Base-by-base conservation (phyloP, 768 basidiomycete genomes). In the Leccinum boreale region DNA sequence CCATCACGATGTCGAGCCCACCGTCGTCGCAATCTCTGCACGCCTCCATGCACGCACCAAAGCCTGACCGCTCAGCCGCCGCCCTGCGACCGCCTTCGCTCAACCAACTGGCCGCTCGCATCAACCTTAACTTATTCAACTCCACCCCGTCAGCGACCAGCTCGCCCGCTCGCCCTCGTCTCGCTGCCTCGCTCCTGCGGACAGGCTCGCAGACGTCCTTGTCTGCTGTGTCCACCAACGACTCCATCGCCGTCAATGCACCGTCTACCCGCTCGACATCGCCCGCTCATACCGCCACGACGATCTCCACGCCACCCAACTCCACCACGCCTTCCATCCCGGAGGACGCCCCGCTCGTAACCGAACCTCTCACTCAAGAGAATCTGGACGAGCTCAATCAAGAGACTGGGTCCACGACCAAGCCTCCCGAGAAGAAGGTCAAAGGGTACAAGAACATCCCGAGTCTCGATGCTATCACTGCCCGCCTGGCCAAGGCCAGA, bases 361-460 rank as follows among this genome's bases (percentile, higher is more conserved):
- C 26, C 64, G 75, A 53, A 79, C 77, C 82, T 5, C 75, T 90
- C 58, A 91, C 88, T 3, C 73, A 77, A 4, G 89, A 91, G 66
- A 83, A 78, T 52, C 77, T 91, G 33, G 83, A 86, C 57, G 79
- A 84, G 70, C 79, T 85, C 10, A 81, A 88, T 62, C 76, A 83
- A 61, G 85, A 86, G 70, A 81, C 75, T 1, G 56, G 66, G 11
- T 58, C 66, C 3, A 67, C 73, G 21, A 56, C 67, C 24, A 68
- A 65, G 46, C 65, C 3, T 19, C 45, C 31, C 28, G 74, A 75
- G 70, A 73, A 70, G 62, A 81, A 78, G 71, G 65, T 75, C 55
- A 73, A 75, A 36, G 91, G 91, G 23, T 93, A 91, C 74, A 93
- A 92, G 85, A 92, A 92, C 67, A 89, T 93, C 46, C 92, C 92